These are phyloP conservation scores for Carpinus viminea DNA, from an alignment of 306 rosid genomes.

Conservation along the genomic window DNA sequence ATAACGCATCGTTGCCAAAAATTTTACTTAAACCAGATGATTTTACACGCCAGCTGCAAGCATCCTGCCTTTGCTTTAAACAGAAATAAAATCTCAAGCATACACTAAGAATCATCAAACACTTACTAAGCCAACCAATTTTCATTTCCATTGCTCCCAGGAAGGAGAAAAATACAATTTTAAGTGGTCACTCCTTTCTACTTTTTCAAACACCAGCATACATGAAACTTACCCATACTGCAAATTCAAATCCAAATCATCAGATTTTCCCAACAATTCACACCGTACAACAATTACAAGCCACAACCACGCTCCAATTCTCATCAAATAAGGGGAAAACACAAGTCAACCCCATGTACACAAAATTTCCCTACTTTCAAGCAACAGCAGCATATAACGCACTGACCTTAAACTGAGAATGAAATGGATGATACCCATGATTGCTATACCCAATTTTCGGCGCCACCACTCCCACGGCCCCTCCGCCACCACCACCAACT, in stretches of 20 bases:
- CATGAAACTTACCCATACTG: constrained; percentile 16
- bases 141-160: constrained; percentile 9
- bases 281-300: constrained; percentile 39
- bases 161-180: not conserved
- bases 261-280: constrained; percentile 9
- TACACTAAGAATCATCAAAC: not conserved
- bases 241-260: constrained; percentile 32
- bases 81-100: not conserved
- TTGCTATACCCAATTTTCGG: constrained; percentile 78
- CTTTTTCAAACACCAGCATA: constrained; percentile 15
- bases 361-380: constrained; percentile 31
- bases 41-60: constrained; percentile 14
- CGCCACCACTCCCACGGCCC: constrained; percentile 5
- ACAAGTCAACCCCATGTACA: constrained; percentile 43
- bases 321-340: constrained; percentile 35
- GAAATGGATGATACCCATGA: constrained; percentile 90
- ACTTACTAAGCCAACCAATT: constrained; percentile 6
- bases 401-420: constrained; percentile 99
- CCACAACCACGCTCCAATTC: constrained; percentile 36
- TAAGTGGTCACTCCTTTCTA: constrained; percentile 20
- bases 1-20: constrained; percentile 4
- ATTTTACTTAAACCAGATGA: not conserved
- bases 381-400: constrained; percentile 41
- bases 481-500: constrained; percentile 32
- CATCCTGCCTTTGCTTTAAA: constrained; percentile 9